Conservation (phyloP, 2,329 filamentous ascomycete genomes). For the Fusarium globosum region DNA sequence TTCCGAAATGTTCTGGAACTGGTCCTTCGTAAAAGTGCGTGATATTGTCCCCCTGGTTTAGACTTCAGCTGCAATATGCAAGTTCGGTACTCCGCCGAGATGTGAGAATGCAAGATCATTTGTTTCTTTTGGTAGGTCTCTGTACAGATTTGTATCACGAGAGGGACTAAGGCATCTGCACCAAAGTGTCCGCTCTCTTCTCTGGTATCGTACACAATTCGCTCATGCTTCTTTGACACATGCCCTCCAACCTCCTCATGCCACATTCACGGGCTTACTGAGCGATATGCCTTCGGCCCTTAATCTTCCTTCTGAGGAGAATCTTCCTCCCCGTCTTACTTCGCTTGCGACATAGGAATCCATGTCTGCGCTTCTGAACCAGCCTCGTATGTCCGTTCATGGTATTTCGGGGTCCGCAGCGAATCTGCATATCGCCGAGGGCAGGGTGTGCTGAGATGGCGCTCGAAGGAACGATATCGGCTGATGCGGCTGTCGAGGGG, state of each 20-base stretch:
- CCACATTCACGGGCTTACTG: slow-evolving; percentile 20
- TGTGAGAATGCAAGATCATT: slow-evolving; percentile 8
- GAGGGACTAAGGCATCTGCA: slow-evolving; percentile 1
- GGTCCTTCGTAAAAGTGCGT: slow-evolving; percentile 12
- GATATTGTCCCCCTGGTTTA: not conserved
- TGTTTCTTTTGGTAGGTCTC: slow-evolving; percentile 26
- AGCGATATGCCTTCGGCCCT: slow-evolving; percentile 59
- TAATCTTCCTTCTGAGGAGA: slow-evolving; percentile 62
- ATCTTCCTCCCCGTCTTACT: slow-evolving; percentile 65
- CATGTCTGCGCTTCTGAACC: slow-evolving; percentile 69
- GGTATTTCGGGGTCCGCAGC: slow-evolving; percentile 69
- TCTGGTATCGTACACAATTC: slow-evolving; percentile 41
- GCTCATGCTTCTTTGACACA: slow-evolving; percentile 2
- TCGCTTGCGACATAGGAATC: slow-evolving; percentile 64
- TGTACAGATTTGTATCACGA: slow-evolving; percentile 40
- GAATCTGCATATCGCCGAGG: slow-evolving; percentile 62
- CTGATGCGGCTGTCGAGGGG: slow-evolving; percentile 43
- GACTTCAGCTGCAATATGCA: slow-evolving; percentile 12
- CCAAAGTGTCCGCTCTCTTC: slow-evolving; percentile 19
- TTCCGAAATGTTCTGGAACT: slow-evolving; percentile 1
- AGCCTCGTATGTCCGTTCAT: slow-evolving; percentile 66
- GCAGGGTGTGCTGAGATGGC: slow-evolving; percentile 65
- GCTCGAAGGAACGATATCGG: slow-evolving; percentile 59
- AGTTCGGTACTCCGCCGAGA: slow-evolving; percentile 16
- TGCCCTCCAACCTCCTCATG: slow-evolving; percentile 8